phyloP scores from a whole-genome alignment of 2,329 filamentous ascomycete genomes.

The Claviceps arundinis region DNA sequence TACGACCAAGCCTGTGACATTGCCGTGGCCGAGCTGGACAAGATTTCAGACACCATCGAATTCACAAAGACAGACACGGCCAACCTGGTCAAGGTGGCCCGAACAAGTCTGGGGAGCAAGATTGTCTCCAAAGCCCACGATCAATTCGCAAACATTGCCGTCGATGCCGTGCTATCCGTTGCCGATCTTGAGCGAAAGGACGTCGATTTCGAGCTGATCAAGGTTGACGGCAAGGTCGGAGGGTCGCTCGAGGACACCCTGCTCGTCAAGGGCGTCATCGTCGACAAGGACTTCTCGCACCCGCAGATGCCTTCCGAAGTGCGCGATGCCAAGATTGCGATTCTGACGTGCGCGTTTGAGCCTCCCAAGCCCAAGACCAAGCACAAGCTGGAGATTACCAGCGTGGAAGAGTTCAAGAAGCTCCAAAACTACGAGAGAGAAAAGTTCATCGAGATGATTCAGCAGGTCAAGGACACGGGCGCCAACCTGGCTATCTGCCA shows the following conservation, averaged over 20 bases:
- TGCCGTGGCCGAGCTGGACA: constrained; percentile 81
- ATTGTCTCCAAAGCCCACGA: constrained; percentile 98
- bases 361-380: constrained; percentile 99
- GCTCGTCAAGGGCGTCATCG: constrained; percentile 92
- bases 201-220: constrained; percentile 97
- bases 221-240: constrained; percentile 97
- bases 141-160: constrained; percentile 93
- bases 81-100: constrained; percentile 88
- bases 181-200: constrained; percentile 93
- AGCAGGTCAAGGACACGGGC: constrained; percentile 93
- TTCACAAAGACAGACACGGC: constrained; percentile 69
- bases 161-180: constrained; percentile 92
- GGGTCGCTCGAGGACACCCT: constrained; percentile 86
- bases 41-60: constrained; percentile 80
- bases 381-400: constrained; percentile 96
- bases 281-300: constrained; percentile 99
- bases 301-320: constrained; percentile 98
- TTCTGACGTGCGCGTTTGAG: constrained; percentile 95
- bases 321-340: constrained; percentile 88
- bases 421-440: constrained; percentile 88
- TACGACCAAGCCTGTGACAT: constrained; percentile 98
- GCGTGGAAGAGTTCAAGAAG: constrained; percentile 96
- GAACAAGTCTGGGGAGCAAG: constrained; percentile 93
- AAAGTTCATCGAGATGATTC: constrained; percentile 97
- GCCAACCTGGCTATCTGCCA: constrained; percentile 98